phyloP scores from a whole-genome alignment of 208 protist genomes.

The Acanthamoeba royreba region DNA sequence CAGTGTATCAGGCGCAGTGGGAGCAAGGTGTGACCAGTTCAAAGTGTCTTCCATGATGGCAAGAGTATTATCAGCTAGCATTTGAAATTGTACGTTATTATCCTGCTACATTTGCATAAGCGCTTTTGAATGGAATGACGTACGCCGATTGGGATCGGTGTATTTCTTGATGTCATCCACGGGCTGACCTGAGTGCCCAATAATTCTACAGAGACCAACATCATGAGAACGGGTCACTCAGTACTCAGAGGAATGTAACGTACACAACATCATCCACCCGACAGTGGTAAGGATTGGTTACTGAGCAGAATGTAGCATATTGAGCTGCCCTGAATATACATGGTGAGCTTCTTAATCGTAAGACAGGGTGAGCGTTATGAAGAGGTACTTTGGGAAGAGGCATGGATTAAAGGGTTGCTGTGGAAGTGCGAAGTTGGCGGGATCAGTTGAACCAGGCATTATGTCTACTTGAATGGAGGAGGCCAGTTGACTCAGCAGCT shows the following conservation, averaged over 20 bases:
- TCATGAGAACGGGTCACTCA: background rate
- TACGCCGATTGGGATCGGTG: background rate
- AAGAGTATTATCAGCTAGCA: conserved; percentile 36
- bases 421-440: conserved; percentile 58
- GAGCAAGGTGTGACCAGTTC: conserved; percentile 65
- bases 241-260: background rate
- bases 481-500: conserved; percentile 17
- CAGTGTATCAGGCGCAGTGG: conserved; percentile 68
- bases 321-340: background rate
- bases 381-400: conserved; percentile 59
- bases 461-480: conserved; percentile 52
- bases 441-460: conserved; percentile 66
- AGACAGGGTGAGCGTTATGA: too few species aligned
- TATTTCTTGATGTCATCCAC: conserved; percentile 66
- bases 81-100: too few species aligned
- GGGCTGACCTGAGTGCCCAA: conserved; percentile 68
- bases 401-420: conserved; percentile 68
- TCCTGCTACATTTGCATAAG: background rate
- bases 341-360: too few species aligned
- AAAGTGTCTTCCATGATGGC: conserved; percentile 53
- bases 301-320: conserved; percentile 42
- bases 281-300: conserved; percentile 67
- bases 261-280: conserved; percentile 56
- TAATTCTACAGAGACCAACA: background rate
- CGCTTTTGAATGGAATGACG: background rate